Evolutionary conservation across 2,329 filamentous ascomycete genomes (phyloP), one percentile per base, ranked within the genome.

Genomic region (Colletotrichum limetticola): DNA sequence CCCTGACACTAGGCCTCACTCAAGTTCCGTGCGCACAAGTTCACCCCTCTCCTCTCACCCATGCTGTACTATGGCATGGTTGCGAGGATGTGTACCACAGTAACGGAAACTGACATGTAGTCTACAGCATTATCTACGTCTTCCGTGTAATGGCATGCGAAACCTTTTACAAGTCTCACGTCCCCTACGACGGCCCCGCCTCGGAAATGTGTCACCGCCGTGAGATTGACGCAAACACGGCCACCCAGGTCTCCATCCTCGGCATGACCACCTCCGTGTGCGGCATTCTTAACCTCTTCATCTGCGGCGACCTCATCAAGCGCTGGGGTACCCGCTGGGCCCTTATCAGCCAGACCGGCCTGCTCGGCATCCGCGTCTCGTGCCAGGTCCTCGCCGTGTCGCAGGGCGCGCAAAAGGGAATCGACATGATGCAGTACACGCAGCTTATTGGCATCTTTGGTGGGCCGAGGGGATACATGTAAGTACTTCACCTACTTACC

Each of bases 141-240:
- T 93, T 94, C 76, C 90, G 91, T 70, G 79, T 93, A 1, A 94
- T 94, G 91, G 91, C 90, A 62, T 94, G 92, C 80, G 90, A 94
- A 67, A 87, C 88, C 64, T 94, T 91, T 79, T 94, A 94, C 80
- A 83, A 86, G 46, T 83, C 83, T 2, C 88, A 93, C 76, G 85
- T 88, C 14, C 85, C 86, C 0, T 88, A 83, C 62, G 76, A 82
- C 11, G 86, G 85, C 1, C 72, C 72, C 30, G 76, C 80, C 4
- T 84, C 84, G 4, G 88, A 91, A 72, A 85, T 88, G 19, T 94
- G 92, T 78, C 86, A 85, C 59, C 85, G 86, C 42, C 88, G 88
- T 66, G 88, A 89, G 74, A 92, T 94, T 72, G 88, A 92, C 59
- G 90, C 91, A 1, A 86, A 87, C 24, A 93, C 91, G 1, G 91